These are phyloP conservation scores for Colletotrichum orchidophilum DNA, from an alignment of 2,329 filamentous ascomycete genomes.

Conservation along the genomic window DNA sequence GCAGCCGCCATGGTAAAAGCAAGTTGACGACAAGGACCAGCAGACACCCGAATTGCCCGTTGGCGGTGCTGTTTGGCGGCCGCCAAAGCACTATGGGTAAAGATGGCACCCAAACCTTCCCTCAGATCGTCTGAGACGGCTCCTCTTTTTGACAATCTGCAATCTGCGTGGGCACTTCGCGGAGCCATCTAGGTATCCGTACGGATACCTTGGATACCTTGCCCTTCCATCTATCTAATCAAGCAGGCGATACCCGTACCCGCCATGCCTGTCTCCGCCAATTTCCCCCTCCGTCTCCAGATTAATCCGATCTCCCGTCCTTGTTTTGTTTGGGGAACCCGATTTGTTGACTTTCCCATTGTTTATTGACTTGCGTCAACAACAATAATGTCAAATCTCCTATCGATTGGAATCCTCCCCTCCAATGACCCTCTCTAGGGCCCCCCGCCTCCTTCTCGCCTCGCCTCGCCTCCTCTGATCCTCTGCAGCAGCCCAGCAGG, in stretches of 20 bases:
- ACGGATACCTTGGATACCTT: neutral
- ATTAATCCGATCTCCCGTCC: neutral
- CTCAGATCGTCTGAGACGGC: neutral
- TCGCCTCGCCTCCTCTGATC: neutral
- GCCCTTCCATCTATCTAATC: neutral
- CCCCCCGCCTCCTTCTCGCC: neutral
- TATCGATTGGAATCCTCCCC: constrained; percentile 17
- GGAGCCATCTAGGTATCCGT: neutral
- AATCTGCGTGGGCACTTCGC: neutral
- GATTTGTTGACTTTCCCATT: constrained; percentile 12
- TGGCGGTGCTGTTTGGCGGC: neutral
- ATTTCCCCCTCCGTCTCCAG: neutral
- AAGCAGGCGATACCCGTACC: neutral
- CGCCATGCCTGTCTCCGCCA: neutral
- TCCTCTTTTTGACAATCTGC: neutral
- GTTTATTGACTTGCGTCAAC: constrained; percentile 10
- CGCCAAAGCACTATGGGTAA: neutral
- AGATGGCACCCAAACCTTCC: neutral
- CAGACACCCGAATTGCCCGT: neutral
- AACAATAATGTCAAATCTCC: constrained; percentile 1
- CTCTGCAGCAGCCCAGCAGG: neutral
- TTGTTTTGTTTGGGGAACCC: constrained; percentile 1
- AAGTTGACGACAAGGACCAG: neutral
- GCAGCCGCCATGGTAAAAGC: neutral
- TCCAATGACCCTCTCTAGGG: neutral